These are phyloP conservation scores for Trypanosoma scelopori DNA, from an alignment of 208 protist species.

Conservation along the genomic window DNA sequence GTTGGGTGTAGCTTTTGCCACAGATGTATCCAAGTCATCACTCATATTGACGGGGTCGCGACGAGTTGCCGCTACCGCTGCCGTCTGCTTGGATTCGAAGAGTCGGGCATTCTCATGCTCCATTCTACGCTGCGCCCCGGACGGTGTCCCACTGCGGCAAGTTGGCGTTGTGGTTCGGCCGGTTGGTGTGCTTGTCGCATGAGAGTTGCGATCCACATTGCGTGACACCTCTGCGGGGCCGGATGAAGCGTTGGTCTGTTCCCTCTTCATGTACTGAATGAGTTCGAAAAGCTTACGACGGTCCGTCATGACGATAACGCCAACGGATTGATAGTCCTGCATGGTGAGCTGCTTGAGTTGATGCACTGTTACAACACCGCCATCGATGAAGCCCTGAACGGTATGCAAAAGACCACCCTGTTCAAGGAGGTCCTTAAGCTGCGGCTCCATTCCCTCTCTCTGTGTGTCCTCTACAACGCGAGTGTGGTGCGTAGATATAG, in stretches of 20 bases:
- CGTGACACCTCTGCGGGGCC: slow-evolving; percentile 9
- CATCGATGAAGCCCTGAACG: slow-evolving; percentile 79
- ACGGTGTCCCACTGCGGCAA: slow-evolving; percentile 24
- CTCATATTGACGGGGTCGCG: slow-evolving; percentile 47
- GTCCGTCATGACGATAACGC: slow-evolving; percentile 89
- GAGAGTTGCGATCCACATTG: slow-evolving; percentile 19
- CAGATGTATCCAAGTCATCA: slow-evolving; percentile 31
- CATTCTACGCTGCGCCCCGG: slow-evolving; percentile 13
- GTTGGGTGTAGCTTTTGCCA: slow-evolving; percentile 32
- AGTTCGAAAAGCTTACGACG: slow-evolving; percentile 92
- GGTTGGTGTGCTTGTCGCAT: slow-evolving; percentile 10
- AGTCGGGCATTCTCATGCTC: slow-evolving; percentile 32
- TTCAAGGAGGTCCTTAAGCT: slow-evolving; percentile 76
- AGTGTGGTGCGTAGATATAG: too few relatives aligned
- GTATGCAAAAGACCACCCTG: slow-evolving; percentile 79
- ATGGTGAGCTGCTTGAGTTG: slow-evolving; percentile 88
- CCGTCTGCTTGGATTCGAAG: slow-evolving; percentile 30
- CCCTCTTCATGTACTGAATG: slow-evolving; percentile 90
- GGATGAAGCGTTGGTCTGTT: slow-evolving; percentile 33
- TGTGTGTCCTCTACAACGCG: slow-evolving; percentile 5
- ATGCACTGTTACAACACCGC: slow-evolving; percentile 63
- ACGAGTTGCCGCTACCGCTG: slow-evolving; percentile 25
- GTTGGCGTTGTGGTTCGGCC: slow-evolving; percentile 37
- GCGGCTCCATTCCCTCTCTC: slow-evolving; percentile 57
- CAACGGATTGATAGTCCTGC: slow-evolving; percentile 91